These are phyloP conservation scores for Pugionium dolabratum DNA, from an alignment of 345 rosid genomes.

Conservation along the genomic window DNA sequence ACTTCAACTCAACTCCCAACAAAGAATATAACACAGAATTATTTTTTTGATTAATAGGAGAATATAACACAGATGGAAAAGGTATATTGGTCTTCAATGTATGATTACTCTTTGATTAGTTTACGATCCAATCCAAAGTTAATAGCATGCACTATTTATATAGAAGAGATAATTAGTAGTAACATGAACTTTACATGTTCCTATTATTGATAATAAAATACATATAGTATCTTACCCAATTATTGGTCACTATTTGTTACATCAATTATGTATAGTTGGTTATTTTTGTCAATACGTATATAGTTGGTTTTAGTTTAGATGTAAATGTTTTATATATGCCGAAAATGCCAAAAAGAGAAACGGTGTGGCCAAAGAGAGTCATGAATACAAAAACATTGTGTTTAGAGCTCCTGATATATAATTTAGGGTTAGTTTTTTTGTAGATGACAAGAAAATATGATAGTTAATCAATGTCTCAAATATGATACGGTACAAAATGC, in stretches of 20 bases:
- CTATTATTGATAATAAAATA: slow-evolving; percentile 3
- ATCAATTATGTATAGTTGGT: slow-evolving; percentile 33
- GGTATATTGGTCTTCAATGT: slow-evolving; percentile 33
- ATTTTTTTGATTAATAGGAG: background rate
- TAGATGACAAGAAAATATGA: too few species aligned
- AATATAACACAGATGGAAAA: slow-evolving; percentile 40
- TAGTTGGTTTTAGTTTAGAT: slow-evolving; percentile 29
- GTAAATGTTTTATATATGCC: slow-evolving; percentile 13
- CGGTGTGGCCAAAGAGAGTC: slow-evolving; percentile 21
- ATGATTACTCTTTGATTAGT: slow-evolving; percentile 28
- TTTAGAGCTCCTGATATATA: too few species aligned
- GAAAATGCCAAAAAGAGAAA: too few species aligned
- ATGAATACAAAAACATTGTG: too few species aligned
- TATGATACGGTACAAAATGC: too few species aligned
- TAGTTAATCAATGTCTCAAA: too few species aligned
- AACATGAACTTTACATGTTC: slow-evolving; percentile 38
- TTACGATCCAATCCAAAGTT: slow-evolving; percentile 29
- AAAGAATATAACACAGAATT: too few species aligned
- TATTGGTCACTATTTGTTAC: slow-evolving; percentile 33
- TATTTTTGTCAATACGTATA: slow-evolving; percentile 29
- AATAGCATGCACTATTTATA: slow-evolving; percentile 22
- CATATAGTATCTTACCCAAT: slow-evolving; percentile 34
- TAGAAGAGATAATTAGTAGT: slow-evolving; percentile 13
- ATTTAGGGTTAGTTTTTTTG: too few species aligned
- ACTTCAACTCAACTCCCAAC: slow-evolving; percentile 37